Evolutionary conservation across 345 rosid species (phyloP).

Genomic region (Dimocarpus longan): DNA sequence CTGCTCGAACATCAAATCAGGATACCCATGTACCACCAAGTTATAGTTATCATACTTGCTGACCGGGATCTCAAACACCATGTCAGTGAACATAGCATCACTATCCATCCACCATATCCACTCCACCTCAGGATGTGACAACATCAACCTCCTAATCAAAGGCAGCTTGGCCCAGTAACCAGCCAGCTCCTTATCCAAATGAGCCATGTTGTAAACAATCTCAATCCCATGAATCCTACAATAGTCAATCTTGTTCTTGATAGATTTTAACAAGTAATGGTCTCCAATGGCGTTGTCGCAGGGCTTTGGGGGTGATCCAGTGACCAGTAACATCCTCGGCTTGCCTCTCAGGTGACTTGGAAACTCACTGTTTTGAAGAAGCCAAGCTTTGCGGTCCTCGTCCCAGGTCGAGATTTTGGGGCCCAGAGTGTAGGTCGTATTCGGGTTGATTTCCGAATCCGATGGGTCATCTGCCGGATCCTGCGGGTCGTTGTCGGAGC

Average conservation of each 20-base stretch:
- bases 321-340: constrained; percentile 70
- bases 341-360: constrained; percentile 65
- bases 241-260: constrained; percentile 93
- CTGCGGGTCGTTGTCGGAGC: constrained; percentile 75
- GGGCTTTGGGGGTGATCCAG: constrained; percentile 92
- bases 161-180: constrained; percentile 98
- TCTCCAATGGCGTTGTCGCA: constrained; percentile 95
- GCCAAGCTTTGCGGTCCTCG: constrained; percentile 63
- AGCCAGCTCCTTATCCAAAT: constrained; percentile 85
- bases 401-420: constrained; percentile 78
- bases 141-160: constrained; percentile 80
- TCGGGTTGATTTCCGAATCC: constrained; percentile 55
- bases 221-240: constrained; percentile 97
- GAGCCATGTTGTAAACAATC: constrained; percentile 96
- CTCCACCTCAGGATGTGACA: constrained; percentile 90
- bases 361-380: constrained; percentile 64
- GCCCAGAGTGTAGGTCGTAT: constrained; percentile 72
- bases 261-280: constrained; percentile 77
- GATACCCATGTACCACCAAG: constrained; percentile 91
- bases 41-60: constrained; percentile 62
- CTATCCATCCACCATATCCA: constrained; percentile 99
- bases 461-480: constrained; percentile 53
- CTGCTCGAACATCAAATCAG: constrained; percentile 80
- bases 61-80: constrained; percentile 82
- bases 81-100: constrained; percentile 94